Base-by-base conservation (phyloP, 1,139 yeast genomes). In the Lipomyces yarrowii region DNA sequence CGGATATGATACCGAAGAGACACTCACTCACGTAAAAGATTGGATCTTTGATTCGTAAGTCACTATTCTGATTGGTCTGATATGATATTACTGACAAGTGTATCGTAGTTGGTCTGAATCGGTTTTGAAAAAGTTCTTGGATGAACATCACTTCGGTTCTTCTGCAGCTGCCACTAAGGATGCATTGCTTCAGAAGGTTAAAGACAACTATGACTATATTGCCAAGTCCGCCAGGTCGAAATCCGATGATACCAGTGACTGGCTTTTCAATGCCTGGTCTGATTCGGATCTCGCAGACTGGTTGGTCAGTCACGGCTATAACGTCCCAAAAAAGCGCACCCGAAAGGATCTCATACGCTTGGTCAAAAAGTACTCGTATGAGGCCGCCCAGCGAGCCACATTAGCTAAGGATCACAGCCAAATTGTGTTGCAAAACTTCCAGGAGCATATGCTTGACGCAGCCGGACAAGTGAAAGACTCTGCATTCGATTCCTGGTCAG, bases 21-120 rank as follows among this genome's bases (percentile, higher is more conserved):
- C 64, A 3, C 59, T 63, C 48, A 59, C 63, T n/a, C 57, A 65
- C 54, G 57, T 71, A n/a, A 61, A 62, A 52, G 73, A 73, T 61
- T 78, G 88, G 88, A 70, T 83, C 33, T 86, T 86, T 70, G 81
- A 79, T 57, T 79, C 86, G 23, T 86, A 88, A 73, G 73, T 3
- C 75, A 76, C 26, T 74, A 85, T 70, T 75, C 77, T 65, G n/a
- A 73, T 73, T 53, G 78, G 75, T 77, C 57, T 73, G 75, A 53
- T 76, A 81, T 69, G 74, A 77, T 53, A 72, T 82, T 58, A 62
- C 64, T 15, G 53, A 63, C 48, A 35, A 63, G 21, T 10, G 37
- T 64, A 59, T 11, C 51, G 54, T n/a, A 62, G 67, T 2, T 65
- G 71, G 67, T 60, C 66, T 55, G 70, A 61, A 75, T 76, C 60